Evolutionary conservation across 805 yeast species (phyloP), one percentile per base, ranked within the genome.

Genomic region (Kodamaea leandrae): DNA sequence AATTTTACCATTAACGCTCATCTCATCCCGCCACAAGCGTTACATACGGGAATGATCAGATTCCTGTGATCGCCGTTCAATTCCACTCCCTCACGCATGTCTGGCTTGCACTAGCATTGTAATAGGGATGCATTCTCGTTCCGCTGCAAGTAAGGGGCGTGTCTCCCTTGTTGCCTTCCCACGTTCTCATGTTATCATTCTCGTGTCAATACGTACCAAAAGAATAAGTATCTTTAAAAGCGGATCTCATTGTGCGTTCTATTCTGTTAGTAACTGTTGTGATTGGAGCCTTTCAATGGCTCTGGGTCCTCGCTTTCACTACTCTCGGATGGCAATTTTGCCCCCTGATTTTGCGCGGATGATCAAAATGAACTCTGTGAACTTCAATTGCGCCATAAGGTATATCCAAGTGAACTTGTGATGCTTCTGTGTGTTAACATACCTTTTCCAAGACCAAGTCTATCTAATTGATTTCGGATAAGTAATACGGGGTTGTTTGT

Each of bases 181-280:
- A 25, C 32, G 6, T 12, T 27, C 32, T 13, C 17, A 4, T 13
- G 32, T 13, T n/a, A n/a, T n/a, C n/a, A n/a, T n/a, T n/a, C n/a
- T n/a, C n/a, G 17, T 27, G 6, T 6, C 15, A 13, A 27, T 13
- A 78, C 87, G 45, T 72, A 82, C 88, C 95, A 65, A 91, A 87
- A 41, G 98, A 86, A 67, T 87, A 91, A 61, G 93, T 97, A 78
- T 87, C 95, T 70, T 88, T 87, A 66, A 87, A 87, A 73, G 86
- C 90, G 42, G 95, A 87, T 70, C 93, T 85, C 96, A 87, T 86
- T 39, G 32, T 13, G 9, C 17, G 21, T 30, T 39, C 38, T 39
- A 10, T 19, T 8, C 10, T 20, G 43, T 39, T 33, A 39, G 43
- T 39, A 39, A 7, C 10, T 12, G n/a, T 27, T n/a, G n/a, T n/a